Evolutionary conservation across 2,329 filamentous ascomycete species (phyloP), one percentile per base, ranked within the genome.

Genomic region (Mycosphaerella sp.): DNA sequence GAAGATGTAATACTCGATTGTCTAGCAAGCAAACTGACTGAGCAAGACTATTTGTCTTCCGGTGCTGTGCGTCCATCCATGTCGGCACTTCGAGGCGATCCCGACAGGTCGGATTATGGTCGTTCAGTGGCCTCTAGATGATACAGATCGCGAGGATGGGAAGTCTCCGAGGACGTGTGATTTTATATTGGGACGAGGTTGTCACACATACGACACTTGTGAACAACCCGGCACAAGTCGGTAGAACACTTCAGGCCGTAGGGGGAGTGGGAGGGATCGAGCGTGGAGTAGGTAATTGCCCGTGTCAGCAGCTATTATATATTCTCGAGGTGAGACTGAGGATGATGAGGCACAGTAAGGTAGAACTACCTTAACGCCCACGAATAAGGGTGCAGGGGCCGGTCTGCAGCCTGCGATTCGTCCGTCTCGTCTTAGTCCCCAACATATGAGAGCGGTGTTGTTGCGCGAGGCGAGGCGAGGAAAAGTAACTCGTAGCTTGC

Each of bases 371-470:
- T 18, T 37, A 37, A 45, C 42, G 44, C 45, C 50, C 50, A 44
- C 56, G 53, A 56, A 59, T 59, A 45, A 56, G 49, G 54, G 41
- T 21, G 49, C 52, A 56, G 49, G 43, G 52, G 42, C 30, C 28
- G 44, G 40, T 16, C 40, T 44, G 43, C 40, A 52, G 56, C 53
- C 48, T 44, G 43, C 52, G 39, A 59, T 59, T 59, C 56, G 56
- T 53, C 52, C 39, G 35, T 30, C 43, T 14, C 39, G 35, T 30
- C 43, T 14, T 34, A n/a, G 50, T 50, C 35, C 37, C 50, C 37
- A 13, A 43, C 48, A 28, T 27, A 21, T 13, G 9, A 49, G 17
- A 46, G 45, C 41, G 44, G 37, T 50, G 27, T 37, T 47, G 32
- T 37, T 50, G 39, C 41, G 40, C 21, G 21, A 21, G 21, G n/a